These are phyloP conservation scores for Priceomyces haplophilus DNA, from an alignment of 805 yeast species.

Conservation along the genomic window DNA sequence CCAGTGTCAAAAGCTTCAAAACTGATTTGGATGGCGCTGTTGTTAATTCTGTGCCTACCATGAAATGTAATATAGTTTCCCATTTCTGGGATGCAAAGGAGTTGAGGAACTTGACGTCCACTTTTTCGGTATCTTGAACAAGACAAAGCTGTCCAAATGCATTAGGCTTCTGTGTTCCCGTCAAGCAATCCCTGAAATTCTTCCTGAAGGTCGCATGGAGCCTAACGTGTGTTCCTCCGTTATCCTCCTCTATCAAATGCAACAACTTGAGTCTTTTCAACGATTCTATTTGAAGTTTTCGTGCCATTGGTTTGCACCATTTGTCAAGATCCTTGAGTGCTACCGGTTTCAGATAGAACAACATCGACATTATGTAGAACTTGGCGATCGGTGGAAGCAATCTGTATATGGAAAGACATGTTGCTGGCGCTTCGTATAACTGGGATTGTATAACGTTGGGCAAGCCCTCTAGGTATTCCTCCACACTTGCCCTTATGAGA, in stretches of 20 bases:
- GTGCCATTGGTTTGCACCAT: constrained; percentile 67
- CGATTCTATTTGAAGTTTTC: constrained; percentile 68
- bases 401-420: constrained; percentile 90
- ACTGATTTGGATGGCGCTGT: constrained; percentile 80
- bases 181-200: constrained; percentile 76
- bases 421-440: constrained; percentile 80
- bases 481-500: constrained; percentile 67
- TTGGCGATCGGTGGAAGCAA: constrained; percentile 87
- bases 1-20: constrained; percentile 66
- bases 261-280: constrained; percentile 70
- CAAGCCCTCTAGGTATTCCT: constrained; percentile 84
- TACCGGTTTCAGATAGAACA: constrained; percentile 75
- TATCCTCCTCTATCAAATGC: constrained; percentile 67
- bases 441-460: constrained; percentile 84
- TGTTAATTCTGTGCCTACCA: constrained; percentile 88
- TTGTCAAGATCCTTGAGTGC: constrained; percentile 64
- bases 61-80: constrained; percentile 93
- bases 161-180: constrained; percentile 66
- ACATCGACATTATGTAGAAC: constrained; percentile 80
- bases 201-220: constrained; percentile 71
- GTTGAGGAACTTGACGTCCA: constrained; percentile 67
- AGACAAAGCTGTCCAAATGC: constrained; percentile 76
- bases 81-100: constrained; percentile 81
- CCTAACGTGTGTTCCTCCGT: constrained; percentile 44
- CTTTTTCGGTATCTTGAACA: constrained; percentile 51